Evolutionary conservation across 164 flowering plant species (phyloP), one percentile per base, ranked within the genome.

Genomic region (Pachysandra terminalis): DNA sequence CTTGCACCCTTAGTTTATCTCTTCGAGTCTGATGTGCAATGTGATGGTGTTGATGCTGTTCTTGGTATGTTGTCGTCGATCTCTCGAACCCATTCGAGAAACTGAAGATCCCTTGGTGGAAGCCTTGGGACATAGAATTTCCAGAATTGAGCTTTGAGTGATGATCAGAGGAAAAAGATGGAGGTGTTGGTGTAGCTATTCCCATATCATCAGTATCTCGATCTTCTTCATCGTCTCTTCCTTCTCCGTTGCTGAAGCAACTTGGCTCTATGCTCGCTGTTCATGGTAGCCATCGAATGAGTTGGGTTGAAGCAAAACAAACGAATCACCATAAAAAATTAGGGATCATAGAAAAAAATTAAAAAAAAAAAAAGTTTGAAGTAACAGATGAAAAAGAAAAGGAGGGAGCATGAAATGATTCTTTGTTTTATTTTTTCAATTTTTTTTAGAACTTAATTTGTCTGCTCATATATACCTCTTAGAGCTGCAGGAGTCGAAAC

Each of bases 1-100:
- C 86, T 77, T 78, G 89, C 27, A 75, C 81, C 35, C 94, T 79
- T 19, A 87, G 72, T 54, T 88, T 91, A 41, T 90, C 95, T 14
- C 89, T 62, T 59, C 89, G 85, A 86, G 79, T 84, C 85, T 89
- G 94, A 41, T 86, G 93, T 0, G 83, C 79, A 19, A 78, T 40
- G 61, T 80, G 80, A 22, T n/a, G n/a, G n/a, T n/a, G n/a, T n/a
- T 75, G 80, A 26, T 79, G 80, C 5, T 81, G 78, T 4, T 79
- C 74, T 68, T 73, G 71, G 19, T 71, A 74, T 15, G 69, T 70
- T 25, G 54, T 16, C n/a, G n/a, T n/a, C 16, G 91, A 78, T 79
- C 90, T 81, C 55, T 82, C 86, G 62, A 86, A 91, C 19, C 84
- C 96, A 86, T 91, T 86, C 19, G 90, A 78, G 88, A 84, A 86